Evolutionary conservation across 495 filamentous ascomycete genomes (phyloP).

Genomic region (Hyaloscypha hepaticicola): DNA sequence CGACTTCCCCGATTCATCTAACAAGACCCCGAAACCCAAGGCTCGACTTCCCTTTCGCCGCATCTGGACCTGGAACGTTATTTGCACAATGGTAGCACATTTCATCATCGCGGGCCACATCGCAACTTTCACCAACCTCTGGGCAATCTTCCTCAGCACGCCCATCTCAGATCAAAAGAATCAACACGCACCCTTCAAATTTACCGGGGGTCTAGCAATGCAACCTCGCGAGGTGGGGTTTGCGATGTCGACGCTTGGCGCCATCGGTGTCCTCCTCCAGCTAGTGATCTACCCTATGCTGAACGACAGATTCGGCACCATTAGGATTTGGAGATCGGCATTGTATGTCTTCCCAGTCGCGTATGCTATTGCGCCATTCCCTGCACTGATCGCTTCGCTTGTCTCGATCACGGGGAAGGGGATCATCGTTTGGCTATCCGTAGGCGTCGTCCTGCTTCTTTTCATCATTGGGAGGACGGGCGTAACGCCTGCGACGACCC

Average conservation of each 20-base stretch:
- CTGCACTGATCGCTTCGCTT: not conserved
- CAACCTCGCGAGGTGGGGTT: not conserved
- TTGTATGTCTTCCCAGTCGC: not conserved
- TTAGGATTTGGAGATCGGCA: not conserved
- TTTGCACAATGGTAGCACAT: not conserved
- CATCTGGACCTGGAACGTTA: not conserved
- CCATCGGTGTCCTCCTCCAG: not conserved
- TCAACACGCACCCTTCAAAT: not conserved
- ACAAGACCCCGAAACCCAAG: not conserved
- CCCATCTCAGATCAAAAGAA: not conserved
- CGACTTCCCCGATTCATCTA: not conserved
- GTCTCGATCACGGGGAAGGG: no score
- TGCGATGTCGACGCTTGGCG: not conserved
- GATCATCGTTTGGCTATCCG: not conserved
- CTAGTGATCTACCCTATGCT: not conserved
- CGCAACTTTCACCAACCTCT: not conserved
- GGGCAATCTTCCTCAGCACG: not conserved
- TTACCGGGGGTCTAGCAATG: not conserved
- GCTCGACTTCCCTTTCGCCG: not conserved
- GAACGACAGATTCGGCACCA: not conserved
- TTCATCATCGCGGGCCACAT: not conserved
- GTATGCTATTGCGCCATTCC: not conserved
- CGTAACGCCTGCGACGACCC: not conserved
- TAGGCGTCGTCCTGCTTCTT: not conserved
- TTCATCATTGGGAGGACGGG: not conserved